These are phyloP conservation scores for Chaetomiaceae sp. DNA, from an alignment of 2,329 filamentous ascomycete species.

Conservation along the genomic window DNA sequence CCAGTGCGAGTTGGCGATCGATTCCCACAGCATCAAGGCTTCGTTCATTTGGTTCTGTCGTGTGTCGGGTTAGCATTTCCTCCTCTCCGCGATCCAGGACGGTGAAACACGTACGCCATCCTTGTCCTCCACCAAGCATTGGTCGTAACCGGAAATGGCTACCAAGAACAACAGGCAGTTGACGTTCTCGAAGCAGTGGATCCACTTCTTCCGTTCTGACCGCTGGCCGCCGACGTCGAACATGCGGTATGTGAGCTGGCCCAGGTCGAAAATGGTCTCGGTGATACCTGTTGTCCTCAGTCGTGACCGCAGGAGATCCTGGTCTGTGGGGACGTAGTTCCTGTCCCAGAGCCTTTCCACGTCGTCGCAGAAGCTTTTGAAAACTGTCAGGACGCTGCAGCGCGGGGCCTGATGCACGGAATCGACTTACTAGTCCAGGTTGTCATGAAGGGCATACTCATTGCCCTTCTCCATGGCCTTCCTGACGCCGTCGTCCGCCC, in stretches of 20 bases:
- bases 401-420: not conserved
- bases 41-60: slow-evolving; percentile 84
- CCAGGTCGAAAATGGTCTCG: slow-evolving; percentile 88
- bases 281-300: slow-evolving; percentile 92
- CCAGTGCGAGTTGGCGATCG: slow-evolving; percentile 81
- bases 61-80: slow-evolving; percentile 22
- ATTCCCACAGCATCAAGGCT: slow-evolving; percentile 81
- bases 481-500: slow-evolving; percentile 79
- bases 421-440: slow-evolving; percentile 70
- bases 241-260: slow-evolving; percentile 92
- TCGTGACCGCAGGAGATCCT: slow-evolving; percentile 87
- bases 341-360: slow-evolving; percentile 70
- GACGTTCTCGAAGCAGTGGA: slow-evolving; percentile 92
- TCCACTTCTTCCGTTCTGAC: slow-evolving; percentile 96
- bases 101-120: slow-evolving; percentile 66
- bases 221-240: slow-evolving; percentile 91
- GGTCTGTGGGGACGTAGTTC: slow-evolving; percentile 83
- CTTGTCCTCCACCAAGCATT: slow-evolving; percentile 92
- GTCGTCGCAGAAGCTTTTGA: slow-evolving; percentile 76
- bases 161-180: slow-evolving; percentile 90
- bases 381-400: slow-evolving; percentile 7
- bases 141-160: slow-evolving; percentile 93
- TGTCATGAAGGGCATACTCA: slow-evolving; percentile 94
- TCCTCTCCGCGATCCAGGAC: not conserved
- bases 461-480: slow-evolving; percentile 89